Percentiles rank a stretch among this genome's conserved stretches.
Evolutionary conservation across 1,139 yeast species (phyloP).

Genomic region (Candida sp.): DNA sequence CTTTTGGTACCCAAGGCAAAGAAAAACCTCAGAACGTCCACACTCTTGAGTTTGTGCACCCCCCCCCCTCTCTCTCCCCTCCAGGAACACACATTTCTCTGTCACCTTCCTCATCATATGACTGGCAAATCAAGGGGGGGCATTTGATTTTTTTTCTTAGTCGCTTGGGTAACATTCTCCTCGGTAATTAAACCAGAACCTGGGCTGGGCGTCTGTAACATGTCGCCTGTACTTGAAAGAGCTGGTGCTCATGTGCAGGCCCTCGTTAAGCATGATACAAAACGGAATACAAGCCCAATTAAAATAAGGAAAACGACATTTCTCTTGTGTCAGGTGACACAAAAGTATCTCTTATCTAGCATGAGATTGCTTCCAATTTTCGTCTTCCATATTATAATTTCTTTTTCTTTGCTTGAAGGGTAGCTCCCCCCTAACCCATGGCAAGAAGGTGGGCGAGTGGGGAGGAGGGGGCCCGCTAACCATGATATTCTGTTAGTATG

Average conservation of each 20-base stretch:
- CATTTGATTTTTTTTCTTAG: no score
- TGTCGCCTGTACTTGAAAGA: not conserved
- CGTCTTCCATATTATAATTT: not conserved
- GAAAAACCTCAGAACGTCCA: no score
- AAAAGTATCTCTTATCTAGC: not conserved
- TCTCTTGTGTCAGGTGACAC: not conserved
- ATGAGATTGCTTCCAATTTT: not conserved
- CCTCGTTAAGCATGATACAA: not conserved
- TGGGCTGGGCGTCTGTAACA: no score
- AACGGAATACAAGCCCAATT: not conserved
- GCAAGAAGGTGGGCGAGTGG: no score
- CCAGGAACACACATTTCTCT: no score
- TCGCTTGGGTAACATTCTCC: not conserved
- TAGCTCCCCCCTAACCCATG: not conserved
- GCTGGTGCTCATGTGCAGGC: not conserved
- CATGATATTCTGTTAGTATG: no score
- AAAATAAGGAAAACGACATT: not conserved
- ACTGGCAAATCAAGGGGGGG: no score
- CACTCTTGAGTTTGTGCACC: no score
- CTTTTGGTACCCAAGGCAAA: no score
- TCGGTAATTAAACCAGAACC: not conserved
- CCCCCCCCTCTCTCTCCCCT: no score
- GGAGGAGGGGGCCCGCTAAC: no score
- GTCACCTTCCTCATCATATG: no score
- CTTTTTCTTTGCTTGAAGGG: not conserved